Base-by-base conservation (phyloP, 2,329 filamentous ascomycete genomes). In the Fusarium chaquense region DNA sequence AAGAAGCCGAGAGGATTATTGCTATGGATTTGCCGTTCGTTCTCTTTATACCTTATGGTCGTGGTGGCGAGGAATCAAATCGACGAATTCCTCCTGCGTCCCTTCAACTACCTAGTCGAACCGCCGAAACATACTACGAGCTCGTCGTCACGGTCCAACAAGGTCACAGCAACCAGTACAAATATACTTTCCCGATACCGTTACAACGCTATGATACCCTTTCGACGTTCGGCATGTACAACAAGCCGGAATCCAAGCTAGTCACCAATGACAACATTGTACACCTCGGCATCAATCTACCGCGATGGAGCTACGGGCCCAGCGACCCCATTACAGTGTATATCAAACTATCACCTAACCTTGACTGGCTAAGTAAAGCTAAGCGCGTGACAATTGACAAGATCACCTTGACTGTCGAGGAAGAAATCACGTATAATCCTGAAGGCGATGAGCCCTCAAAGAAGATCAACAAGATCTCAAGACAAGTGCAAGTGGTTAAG, bases 191-290 rank as follows among this genome's bases (percentile, higher is more conserved):
- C 73, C 93, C 96, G 2, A 92, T 98, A 40, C 95, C 95, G 2
- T 89, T 99, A 73, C 90, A 93, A 72, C 88, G 96, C 77, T 99
- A 98, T 83, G 96, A 99, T 80, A 99, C 95, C 2, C 85, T 99
- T 50, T 98, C 94, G 43, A 98, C 96, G 2, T 99, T 99, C 82
- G 96, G 96, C 81, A 98, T 98, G 96, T 99, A 98, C 84, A 98
- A 98, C 81, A 91, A 94, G 57, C 95, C 94, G 18, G 95, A 98
- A 80, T 92, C 91, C 62, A 93, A 93, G 58, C 91, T 97, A 75
- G 89, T 90, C 64, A 93, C 94, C 33, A 89, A 92, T 53, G 96
- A 98, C 82, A 96, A 97, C 79, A 83, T 98, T 57, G 93, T 98
- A 65, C 97, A 93, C 11, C 84, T 98, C 57, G 93, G 93, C 46